Conservation (phyloP, 2,329 filamentous ascomycete genomes). For the Hawksworthiomyces lignivorus region DNA sequence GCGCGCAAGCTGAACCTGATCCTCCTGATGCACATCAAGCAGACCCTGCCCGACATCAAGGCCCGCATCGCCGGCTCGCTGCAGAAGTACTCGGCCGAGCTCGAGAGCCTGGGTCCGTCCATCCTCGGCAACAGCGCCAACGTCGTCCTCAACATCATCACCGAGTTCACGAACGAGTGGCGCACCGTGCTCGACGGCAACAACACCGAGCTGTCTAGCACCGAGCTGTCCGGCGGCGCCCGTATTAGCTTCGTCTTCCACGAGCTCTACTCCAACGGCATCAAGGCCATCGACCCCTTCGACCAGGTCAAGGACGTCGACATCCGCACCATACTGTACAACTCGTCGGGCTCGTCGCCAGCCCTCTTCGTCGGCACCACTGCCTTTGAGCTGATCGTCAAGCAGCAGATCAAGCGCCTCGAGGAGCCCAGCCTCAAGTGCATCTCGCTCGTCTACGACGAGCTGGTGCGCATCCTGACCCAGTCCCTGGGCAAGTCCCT, state of each 20-base stretch:
- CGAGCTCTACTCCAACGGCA: slow-evolving; percentile 92
- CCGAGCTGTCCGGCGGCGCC: slow-evolving; percentile 90
- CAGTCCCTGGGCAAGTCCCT: slow-evolving; percentile 83
- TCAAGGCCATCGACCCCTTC: slow-evolving; percentile 97
- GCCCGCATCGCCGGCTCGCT: slow-evolving; percentile 89
- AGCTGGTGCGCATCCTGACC: slow-evolving; percentile 88
- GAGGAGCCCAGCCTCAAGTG: slow-evolving; percentile 97
- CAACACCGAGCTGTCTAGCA: slow-evolving; percentile 89
- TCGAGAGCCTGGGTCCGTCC: slow-evolving; percentile 79
- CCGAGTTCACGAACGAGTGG: slow-evolving; percentile 97
- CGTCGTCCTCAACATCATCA: slow-evolving; percentile 97
- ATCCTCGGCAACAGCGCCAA: slow-evolving; percentile 95
- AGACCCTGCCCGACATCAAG: slow-evolving; percentile 98
- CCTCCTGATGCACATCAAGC: slow-evolving; percentile 99
- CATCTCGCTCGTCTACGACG: slow-evolving; percentile 93
- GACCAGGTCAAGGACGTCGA: slow-evolving; percentile 96
- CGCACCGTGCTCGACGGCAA: slow-evolving; percentile 92
- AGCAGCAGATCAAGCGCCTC: slow-evolving; percentile 93
- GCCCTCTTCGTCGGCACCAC: slow-evolving; percentile 95
- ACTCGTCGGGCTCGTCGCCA: slow-evolving; percentile 96
- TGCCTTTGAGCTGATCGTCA: slow-evolving; percentile 97
- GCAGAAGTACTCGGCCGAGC: slow-evolving; percentile 80
- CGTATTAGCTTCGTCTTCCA: slow-evolving; percentile 99
- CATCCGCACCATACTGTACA: slow-evolving; percentile 94
- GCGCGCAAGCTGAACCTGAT: slow-evolving; percentile 96